phyloP scores from a whole-genome alignment of 2,329 filamentous ascomycete species.

The Paracoccidioides lutzii region DNA sequence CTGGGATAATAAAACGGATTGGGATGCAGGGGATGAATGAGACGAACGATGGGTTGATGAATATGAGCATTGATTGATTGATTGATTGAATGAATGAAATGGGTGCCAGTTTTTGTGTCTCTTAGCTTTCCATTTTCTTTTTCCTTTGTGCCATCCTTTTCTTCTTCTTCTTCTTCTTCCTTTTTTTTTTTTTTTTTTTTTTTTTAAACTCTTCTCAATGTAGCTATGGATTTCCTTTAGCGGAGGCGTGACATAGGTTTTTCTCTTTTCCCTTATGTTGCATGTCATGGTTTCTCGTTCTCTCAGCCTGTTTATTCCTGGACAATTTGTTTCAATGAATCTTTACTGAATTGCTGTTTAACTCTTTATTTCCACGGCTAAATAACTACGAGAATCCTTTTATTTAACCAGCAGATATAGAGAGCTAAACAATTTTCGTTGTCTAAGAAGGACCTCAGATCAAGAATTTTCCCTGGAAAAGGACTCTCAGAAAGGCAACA shows the following conservation, averaged over 20 bases:
- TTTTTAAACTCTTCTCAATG: neutral
- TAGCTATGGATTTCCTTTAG: neutral
- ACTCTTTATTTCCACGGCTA: no score
- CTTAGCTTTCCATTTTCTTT: neutral
- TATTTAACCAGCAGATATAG: no score
- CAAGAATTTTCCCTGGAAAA: no score
- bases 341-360: neutral
- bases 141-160: neutral
- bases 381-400: no score
- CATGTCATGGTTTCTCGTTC: neutral
- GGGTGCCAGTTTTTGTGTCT: neutral
- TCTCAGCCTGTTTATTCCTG: neutral
- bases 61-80: slow-evolving; percentile 84
- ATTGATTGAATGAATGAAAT: neutral
- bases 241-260: neutral
- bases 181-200: neutral
- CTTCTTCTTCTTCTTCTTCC: neutral
- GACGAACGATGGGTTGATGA: slow-evolving; percentile 89
- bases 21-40: slow-evolving; percentile 90
- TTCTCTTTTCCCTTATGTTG: neutral
- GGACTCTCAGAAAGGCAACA: no score
- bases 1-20: slow-evolving; percentile 39
- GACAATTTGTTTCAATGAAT: neutral
- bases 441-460: no score
- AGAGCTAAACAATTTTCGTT: no score